Evolutionary conservation across 2,329 filamentous ascomycete genomes (phyloP).

Genomic region (Xylariaceae sp.): DNA sequence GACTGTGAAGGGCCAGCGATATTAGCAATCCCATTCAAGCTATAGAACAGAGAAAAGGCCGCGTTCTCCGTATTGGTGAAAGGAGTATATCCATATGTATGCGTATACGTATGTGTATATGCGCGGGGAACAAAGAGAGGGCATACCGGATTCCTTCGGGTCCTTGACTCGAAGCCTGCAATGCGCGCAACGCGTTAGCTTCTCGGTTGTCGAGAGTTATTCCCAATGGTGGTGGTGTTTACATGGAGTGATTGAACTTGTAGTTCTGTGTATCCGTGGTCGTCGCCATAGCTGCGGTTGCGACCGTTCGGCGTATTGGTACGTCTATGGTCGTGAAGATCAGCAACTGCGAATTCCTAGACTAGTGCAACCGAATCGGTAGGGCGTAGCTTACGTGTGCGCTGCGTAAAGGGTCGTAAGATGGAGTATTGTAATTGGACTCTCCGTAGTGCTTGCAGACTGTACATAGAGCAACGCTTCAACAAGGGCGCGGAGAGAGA

Average conservation of each 20-base stretch:
- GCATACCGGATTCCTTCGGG: conserved; percentile 75
- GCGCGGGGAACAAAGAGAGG: no score
- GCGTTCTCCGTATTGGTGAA: no score
- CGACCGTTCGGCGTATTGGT: conserved; percentile 43
- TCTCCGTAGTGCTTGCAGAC: conserved; percentile 39
- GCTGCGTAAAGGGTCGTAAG: conserved; percentile 34
- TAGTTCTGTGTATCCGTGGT: conserved; percentile 79
- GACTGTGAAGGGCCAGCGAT: conserved; percentile 53
- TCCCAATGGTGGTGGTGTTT: conserved; percentile 35
- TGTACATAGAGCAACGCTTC: conserved; percentile 36
- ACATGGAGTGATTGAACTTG: conserved; percentile 91
- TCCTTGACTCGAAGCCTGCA: conserved; percentile 91
- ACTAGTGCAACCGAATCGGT: not conserved
- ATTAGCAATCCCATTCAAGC: not conserved
- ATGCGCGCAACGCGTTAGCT: conserved; percentile 15
- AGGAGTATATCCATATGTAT: not conserved
- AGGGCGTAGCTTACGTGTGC: conserved; percentile 25
- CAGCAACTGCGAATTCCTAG: not conserved
- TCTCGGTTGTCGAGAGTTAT: not conserved
- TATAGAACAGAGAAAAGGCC: not conserved
- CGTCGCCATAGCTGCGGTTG: conserved; percentile 65
- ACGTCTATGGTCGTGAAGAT: conserved; percentile 1
- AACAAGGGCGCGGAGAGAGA: not conserved
- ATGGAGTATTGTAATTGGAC: conserved; percentile 38
- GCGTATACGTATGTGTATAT: not conserved